Percentiles rank a stretch among this genome's conserved stretches.
phyloP scores from a whole-genome alignment of 306 rosid genomes.

The Prunus fruticosa region DNA sequence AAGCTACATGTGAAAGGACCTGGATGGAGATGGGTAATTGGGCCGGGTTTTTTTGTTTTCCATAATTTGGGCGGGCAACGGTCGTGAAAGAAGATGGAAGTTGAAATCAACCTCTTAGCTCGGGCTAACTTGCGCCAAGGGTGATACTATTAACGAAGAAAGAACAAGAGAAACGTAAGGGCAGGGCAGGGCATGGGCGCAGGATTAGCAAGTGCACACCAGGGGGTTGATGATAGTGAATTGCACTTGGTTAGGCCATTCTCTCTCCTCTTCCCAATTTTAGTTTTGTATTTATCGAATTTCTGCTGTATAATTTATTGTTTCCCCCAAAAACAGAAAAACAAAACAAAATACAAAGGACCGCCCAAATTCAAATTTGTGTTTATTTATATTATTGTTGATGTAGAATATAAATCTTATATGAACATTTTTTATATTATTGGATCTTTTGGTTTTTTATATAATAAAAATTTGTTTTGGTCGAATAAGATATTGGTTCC shows the following conservation, averaged over 20 bases:
- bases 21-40: background rate
- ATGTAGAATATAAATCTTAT: background rate
- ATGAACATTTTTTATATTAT: no score
- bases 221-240: background rate
- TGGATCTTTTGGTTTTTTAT: no score
- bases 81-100: background rate
- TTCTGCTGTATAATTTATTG: background rate
- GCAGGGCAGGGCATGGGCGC: background rate
- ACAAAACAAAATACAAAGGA: background rate
- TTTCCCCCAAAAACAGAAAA: background rate
- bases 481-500: no score
- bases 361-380: background rate
- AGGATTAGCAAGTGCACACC: background rate
- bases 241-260: background rate
- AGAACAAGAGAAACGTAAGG: background rate
- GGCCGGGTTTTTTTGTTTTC: background rate
- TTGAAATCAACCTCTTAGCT: background rate
- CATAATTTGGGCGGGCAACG: background rate
- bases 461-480: no score
- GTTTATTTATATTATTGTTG: no score
- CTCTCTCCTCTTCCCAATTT: background rate
- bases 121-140: background rate
- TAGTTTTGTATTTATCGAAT: background rate
- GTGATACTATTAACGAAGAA: background rate
- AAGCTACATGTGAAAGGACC: slow-evolving; percentile 33